These are phyloP conservation scores for Hibiscus tridactylites DNA, from an alignment of 345 rosid species.

Conservation along the genomic window DNA sequence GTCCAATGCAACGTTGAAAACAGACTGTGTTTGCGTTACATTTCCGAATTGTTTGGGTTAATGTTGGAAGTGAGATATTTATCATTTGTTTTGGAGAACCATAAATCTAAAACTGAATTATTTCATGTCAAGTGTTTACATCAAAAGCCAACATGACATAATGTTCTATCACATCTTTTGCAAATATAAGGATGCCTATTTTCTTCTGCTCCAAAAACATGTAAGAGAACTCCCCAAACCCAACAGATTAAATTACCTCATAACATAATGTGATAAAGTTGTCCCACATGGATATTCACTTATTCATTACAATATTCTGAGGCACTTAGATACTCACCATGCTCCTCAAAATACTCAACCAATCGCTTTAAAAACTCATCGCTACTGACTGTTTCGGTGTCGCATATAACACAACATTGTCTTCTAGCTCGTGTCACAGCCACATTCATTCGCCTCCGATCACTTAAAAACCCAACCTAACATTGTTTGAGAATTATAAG, in stretches of 20 bases:
- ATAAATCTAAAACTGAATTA: no score
- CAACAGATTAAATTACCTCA: background rate
- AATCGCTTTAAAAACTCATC: conserved; percentile 69
- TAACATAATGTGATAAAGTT: background rate
- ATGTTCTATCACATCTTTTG: background rate
- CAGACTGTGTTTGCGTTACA: no score
- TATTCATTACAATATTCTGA: conserved; percentile 58
- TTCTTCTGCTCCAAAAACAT: background rate
- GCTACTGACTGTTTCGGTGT: conserved; percentile 73
- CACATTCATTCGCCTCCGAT: conserved; percentile 83
- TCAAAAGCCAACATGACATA: no score
- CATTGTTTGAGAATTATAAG: conserved; percentile 2
- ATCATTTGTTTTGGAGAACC: no score
- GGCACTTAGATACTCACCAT: conserved; percentile 85
- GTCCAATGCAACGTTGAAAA: no score
- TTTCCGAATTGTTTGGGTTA: no score
- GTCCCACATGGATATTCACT: background rate
- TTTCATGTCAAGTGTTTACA: no score
- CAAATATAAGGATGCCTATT: background rate
- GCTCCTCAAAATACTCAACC: conserved; percentile 80
- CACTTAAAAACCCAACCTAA: conserved; percentile 84
- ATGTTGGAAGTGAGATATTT: no score
- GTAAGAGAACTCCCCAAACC: background rate
- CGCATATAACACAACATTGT: conserved; percentile 85
- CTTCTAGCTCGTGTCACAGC: conserved; percentile 93